Percentiles rank a stretch among this genome's conserved stretches.
Conservation (phyloP, 2,329 filamentous ascomycete genomes). For the Verticillium nonalfalfae region DNA sequence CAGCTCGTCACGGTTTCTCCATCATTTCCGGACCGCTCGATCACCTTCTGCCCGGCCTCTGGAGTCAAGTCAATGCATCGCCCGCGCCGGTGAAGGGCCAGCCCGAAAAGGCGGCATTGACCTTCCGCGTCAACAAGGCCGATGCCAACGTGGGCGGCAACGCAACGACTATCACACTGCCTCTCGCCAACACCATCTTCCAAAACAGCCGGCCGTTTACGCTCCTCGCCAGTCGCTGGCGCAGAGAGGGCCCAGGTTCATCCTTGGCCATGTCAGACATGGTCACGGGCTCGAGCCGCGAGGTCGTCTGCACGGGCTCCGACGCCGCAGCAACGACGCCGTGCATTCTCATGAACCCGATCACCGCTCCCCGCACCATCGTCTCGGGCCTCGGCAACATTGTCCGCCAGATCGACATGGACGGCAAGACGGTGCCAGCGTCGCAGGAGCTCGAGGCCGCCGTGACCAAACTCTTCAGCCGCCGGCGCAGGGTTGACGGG, state of each 20-base stretch:
- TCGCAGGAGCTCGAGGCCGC: conserved; percentile 64
- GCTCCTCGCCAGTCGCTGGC: conserved; percentile 40
- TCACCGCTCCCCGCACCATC: conserved; percentile 58
- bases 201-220: conserved; percentile 60
- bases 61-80: conserved; percentile 18
- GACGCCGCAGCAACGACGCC: conserved; percentile 5
- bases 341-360: conserved; percentile 41
- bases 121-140: background rate
- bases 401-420: conserved; percentile 53
- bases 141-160: background rate
- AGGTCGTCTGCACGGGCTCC: conserved; percentile 17
- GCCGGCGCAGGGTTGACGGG: conserved; percentile 17
- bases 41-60: conserved; percentile 38
- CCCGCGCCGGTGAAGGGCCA: background rate
- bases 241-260: conserved; percentile 7
- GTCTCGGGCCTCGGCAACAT: conserved; percentile 72
- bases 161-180: conserved; percentile 42
- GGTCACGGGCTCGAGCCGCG: conserved; percentile 32
- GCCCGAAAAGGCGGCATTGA: conserved; percentile 7
- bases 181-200: conserved; percentile 74
- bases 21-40: conserved; percentile 37
- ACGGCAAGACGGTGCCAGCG: conserved; percentile 47
- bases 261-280: conserved; percentile 21
- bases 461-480: conserved; percentile 52
- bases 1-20: conserved; percentile 39